A percentile compares a stretch with the other conserved stretches of the same genome.
These are phyloP conservation scores for Priceomyces medius DNA, from an alignment of 805 yeast species.

Conservation along the genomic window DNA sequence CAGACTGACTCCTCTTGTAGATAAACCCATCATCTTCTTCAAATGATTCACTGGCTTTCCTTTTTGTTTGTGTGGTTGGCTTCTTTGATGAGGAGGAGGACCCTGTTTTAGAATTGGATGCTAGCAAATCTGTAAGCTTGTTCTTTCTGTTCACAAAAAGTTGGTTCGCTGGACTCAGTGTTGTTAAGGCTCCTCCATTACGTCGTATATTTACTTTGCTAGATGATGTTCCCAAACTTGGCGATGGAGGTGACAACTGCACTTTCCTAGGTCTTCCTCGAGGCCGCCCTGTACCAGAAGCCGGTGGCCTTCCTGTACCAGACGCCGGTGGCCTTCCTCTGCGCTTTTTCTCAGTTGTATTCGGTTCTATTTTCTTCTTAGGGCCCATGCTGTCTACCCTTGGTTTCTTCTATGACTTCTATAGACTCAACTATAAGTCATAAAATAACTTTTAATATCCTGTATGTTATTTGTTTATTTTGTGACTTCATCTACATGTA, in stretches of 20 bases:
- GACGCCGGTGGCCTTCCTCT: background rate
- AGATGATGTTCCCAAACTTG: background rate
- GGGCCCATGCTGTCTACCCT: constrained; percentile 9
- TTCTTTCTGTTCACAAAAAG: constrained; percentile 18
- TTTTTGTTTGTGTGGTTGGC: constrained; percentile 1
- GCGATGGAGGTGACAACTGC: constrained; percentile 1
- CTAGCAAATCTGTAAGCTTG: constrained; percentile 16
- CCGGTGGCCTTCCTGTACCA: constrained; percentile 2
- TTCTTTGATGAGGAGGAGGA: background rate
- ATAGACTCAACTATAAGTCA: background rate
- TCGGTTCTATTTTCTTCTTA: constrained; percentile 8
- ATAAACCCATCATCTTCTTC: constrained; percentile 36
- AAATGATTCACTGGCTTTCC: constrained; percentile 4
- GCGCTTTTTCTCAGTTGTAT: constrained; percentile 3
- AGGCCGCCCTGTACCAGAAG: background rate
- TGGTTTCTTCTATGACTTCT: background rate
- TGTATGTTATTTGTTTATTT: constrained; percentile 13
- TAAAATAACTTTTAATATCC: constrained; percentile 8
- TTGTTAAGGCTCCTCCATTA: constrained; percentile 1
- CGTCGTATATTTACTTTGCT: background rate
- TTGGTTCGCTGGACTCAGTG: constrained; percentile 10
- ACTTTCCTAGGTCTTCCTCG: constrained; percentile 1
- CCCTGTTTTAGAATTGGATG: constrained; percentile 6
- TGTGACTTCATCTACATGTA: constrained; percentile 6
- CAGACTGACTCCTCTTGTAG: constrained; percentile 24